Conservation (phyloP, 2,329 filamentous ascomycete species). For the Aspergillus melleus region DNA sequence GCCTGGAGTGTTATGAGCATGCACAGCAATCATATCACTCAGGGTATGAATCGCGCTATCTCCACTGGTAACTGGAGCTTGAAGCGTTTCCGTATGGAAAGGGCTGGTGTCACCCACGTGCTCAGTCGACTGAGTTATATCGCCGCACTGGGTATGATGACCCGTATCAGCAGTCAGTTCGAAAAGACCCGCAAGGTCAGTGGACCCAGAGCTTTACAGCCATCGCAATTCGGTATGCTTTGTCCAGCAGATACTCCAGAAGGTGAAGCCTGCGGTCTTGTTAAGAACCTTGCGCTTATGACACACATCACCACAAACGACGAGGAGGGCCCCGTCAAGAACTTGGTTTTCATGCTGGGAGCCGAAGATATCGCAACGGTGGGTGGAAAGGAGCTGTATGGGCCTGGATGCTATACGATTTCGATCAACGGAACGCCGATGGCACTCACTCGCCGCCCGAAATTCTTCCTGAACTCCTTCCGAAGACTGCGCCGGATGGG, state of each 20-base stretch:
- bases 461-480: slow-evolving; percentile 81
- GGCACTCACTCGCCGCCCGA: slow-evolving; percentile 81
- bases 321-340: slow-evolving; percentile 84
- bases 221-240: slow-evolving; percentile 97
- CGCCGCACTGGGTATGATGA: slow-evolving; percentile 98
- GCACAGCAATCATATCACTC: slow-evolving; percentile 82
- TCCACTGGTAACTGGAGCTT: slow-evolving; percentile 97
- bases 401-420: slow-evolving; percentile 79
- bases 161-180: slow-evolving; percentile 95
- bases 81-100: slow-evolving; percentile 98
- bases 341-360: slow-evolving; percentile 82
- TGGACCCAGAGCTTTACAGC: slow-evolving; percentile 91
- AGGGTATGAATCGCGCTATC: slow-evolving; percentile 92
- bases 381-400: slow-evolving; percentile 83
- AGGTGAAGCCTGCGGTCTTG: slow-evolving; percentile 95
- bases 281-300: slow-evolving; percentile 98
- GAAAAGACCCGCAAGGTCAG: slow-evolving; percentile 97
- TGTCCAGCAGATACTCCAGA: slow-evolving; percentile 97
- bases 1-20: slow-evolving; percentile 80
- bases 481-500: slow-evolving; percentile 84
- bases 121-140: slow-evolving; percentile 95
- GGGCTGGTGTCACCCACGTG: slow-evolving; percentile 94
- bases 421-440: slow-evolving; percentile 95
- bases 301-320: slow-evolving; percentile 98
- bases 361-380: slow-evolving; percentile 79